Evolutionary conservation across 495 filamentous ascomycete genomes (phyloP).

Genomic region (Neurospora sp.): DNA sequence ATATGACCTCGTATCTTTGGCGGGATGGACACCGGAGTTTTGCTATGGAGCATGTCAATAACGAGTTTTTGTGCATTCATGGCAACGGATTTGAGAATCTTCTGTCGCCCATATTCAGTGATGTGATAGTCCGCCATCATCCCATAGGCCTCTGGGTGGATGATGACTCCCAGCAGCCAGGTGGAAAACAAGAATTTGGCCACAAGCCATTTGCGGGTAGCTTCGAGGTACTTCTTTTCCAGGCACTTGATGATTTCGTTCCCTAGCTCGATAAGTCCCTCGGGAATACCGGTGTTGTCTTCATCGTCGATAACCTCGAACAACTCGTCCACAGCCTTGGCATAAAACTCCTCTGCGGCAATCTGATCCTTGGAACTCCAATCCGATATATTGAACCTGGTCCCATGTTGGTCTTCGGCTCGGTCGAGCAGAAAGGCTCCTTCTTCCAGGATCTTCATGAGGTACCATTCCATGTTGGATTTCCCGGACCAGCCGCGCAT

Average conservation of each 20-base stretch:
- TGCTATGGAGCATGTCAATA: constrained; percentile 49
- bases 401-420: constrained; percentile 57
- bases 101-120: constrained; percentile 77
- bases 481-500: constrained; percentile 84
- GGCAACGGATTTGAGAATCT: constrained; percentile 76
- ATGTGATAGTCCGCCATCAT: constrained; percentile 89
- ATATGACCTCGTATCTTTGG: constrained; percentile 62
- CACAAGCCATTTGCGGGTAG: constrained; percentile 68
- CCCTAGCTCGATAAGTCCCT: constrained; percentile 70
- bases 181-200: constrained; percentile 87
- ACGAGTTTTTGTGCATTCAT: constrained; percentile 68
- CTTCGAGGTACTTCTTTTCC: constrained; percentile 57
- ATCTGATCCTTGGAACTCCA: constrained; percentile 60
- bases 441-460: constrained; percentile 87
- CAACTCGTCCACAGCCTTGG: constrained; percentile 67
- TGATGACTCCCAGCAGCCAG: constrained; percentile 74
- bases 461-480: constrained; percentile 80
- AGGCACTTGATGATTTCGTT: constrained; percentile 73
- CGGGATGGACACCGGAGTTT: constrained; percentile 50
- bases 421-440: constrained; percentile 82
- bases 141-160: constrained; percentile 81
- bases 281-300: constrained; percentile 72
- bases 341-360: constrained; percentile 83
- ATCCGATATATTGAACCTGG: constrained; percentile 54
- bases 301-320: constrained; percentile 78